These are phyloP conservation scores for Alternaria gansuensis DNA, from an alignment of 2,329 filamentous ascomycete species.

Conservation along the genomic window DNA sequence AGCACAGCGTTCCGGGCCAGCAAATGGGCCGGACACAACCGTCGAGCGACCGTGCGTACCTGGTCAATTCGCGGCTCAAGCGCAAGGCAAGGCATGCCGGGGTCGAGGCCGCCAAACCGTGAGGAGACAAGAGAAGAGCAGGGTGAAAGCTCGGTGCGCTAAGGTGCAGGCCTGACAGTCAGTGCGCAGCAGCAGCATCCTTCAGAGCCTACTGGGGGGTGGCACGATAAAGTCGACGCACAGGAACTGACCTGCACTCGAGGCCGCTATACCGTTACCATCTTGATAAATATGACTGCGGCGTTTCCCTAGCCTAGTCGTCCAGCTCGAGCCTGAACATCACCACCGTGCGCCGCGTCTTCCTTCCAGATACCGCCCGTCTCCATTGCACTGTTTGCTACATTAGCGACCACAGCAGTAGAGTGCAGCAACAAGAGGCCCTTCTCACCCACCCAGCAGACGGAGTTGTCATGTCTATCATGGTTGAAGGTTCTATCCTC, in stretches of 20 bases:
- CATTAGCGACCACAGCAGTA: constrained; percentile 23
- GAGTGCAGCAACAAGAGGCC: constrained; percentile 29
- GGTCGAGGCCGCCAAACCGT: constrained; percentile 31
- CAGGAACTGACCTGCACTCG: constrained; percentile 36
- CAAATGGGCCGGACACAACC: constrained; percentile 49
- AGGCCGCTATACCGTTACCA: constrained; percentile 27
- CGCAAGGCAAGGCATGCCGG: constrained; percentile 35
- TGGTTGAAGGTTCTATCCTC: constrained; percentile 49
- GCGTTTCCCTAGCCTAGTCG: constrained; percentile 29
- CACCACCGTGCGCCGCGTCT: constrained; percentile 18
- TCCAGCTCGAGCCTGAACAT: constrained; percentile 22
- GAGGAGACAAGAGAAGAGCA: constrained; percentile 26
- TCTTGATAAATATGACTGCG: constrained; percentile 38
- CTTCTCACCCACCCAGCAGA: constrained; percentile 18
- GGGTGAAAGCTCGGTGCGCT: constrained; percentile 41
- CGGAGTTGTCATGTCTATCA: constrained; percentile 45
- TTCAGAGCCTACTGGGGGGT: constrained; percentile 38
- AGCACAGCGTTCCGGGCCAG: constrained; percentile 47
- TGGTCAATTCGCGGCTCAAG: constrained; percentile 47
- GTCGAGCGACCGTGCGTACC: constrained; percentile 35
- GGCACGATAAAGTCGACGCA: constrained; percentile 47
- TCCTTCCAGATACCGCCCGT: constrained; percentile 20
- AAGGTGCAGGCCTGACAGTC: constrained; percentile 36
- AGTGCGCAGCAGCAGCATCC: constrained; percentile 36
- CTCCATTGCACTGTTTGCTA: constrained; percentile 20